Base-by-base conservation (phyloP, 2,329 filamentous ascomycete species). In the Talaromyces funiculosus region DNA sequence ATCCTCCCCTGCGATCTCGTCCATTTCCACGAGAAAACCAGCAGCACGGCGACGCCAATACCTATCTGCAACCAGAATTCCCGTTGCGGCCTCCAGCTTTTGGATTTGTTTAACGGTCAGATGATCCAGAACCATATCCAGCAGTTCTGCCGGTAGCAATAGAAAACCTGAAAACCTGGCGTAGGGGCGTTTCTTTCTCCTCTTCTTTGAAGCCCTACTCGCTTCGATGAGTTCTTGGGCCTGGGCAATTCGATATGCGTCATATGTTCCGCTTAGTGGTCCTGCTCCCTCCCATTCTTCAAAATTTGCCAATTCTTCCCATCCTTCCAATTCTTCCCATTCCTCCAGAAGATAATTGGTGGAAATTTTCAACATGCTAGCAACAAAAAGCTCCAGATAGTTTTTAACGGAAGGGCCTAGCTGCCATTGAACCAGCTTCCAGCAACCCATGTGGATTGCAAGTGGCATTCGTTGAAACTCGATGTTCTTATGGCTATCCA, bases 1-100 rank as follows among this genome's bases (percentile, higher is more conserved):
- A 22, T 55, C 24, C 16, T 26, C 4, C 0, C n/a, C 7, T 26
- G 53, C 35, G 20, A 42, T 40, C 18, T 55, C 53, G 20, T 55
- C 53, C 24, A 43, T 55, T 20, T 55, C 53, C 35, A 43, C 35
- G 37, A 55, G 35, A 55, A 26, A 18, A 6, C 1, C 1, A 29
- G 53, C 35, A 55, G 53, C 53, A 42, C 53, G 37, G 22, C 33
- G 53, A 29, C 37, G 53, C 53, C 37, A 55, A 31, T 55, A 55
- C 5, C 16, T 43, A 3, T 43, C 37, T 42, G 37, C 20, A 40
- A 55, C 37, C 9, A 42, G 14, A 10, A 20, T 31, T 16, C 53
- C 53, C 24, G n/a, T 31, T 31, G 29, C 29, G 29, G 29, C 8
- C 29, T 56, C 53, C 7, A 56, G 10, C 9, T 33, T 24, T n/a